phyloP scores from a whole-genome alignment of 1,284 basidiomycete species.

The Puccinia triticina region DNA sequence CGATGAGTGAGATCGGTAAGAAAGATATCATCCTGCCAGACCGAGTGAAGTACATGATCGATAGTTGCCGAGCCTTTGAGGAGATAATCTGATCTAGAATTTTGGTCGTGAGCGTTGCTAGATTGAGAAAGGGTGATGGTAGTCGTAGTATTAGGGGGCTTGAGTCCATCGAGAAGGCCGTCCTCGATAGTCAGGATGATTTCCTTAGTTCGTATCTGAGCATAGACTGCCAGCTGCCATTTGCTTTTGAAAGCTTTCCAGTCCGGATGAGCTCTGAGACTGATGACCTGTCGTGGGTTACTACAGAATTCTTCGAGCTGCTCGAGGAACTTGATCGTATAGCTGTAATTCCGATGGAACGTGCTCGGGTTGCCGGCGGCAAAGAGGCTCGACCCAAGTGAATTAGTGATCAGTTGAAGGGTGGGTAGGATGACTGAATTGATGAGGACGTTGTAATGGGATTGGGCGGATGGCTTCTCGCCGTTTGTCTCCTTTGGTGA shows the following conservation, averaged over 20 bases:
- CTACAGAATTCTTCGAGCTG: conserved; percentile 45
- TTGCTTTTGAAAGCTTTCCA: conserved; percentile 45
- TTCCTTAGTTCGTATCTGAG: conserved; percentile 46
- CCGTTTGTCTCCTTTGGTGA: neutral
- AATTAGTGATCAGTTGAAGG: conserved; percentile 23
- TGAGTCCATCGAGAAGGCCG: conserved; percentile 33
- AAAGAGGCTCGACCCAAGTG: conserved; percentile 43
- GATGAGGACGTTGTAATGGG: conserved; percentile 34
- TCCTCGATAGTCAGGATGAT: conserved; percentile 33
- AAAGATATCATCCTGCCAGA: conserved; percentile 49
- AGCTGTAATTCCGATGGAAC: conserved; percentile 50
- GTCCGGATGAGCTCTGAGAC: conserved; percentile 36
- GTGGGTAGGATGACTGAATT: conserved; percentile 49
- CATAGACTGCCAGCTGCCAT: conserved; percentile 51
- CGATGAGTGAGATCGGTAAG: conserved; percentile 49
- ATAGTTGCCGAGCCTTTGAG: conserved; percentile 30
- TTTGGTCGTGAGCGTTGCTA: neutral
- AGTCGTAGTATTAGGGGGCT: neutral
- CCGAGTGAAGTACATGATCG: conserved; percentile 17
- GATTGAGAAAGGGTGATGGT: neutral
- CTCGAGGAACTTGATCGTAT: conserved; percentile 30
- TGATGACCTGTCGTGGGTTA: conserved; percentile 31
- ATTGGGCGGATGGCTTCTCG: neutral
- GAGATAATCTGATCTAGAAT: conserved; percentile 11
- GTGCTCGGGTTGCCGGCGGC: conserved; percentile 40